Base-by-base conservation (phyloP, 768 basidiomycete genomes). In the Omphalotus guepiniiformis region DNA sequence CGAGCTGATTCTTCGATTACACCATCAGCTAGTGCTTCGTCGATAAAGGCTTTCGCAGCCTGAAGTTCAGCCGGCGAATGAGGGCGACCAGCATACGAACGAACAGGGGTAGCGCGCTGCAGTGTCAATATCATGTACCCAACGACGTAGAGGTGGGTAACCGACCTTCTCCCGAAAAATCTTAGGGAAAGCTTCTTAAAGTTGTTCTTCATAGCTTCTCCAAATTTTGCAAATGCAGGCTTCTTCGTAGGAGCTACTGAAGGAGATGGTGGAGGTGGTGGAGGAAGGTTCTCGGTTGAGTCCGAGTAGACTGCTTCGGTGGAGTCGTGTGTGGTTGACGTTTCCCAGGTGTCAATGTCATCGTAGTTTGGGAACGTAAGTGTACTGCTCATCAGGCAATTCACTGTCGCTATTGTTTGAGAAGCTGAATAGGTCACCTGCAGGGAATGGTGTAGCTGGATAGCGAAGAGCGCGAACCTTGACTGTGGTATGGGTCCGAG, bases 21-120 rank as follows among this genome's bases (percentile, higher is more conserved):
- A 5, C 29, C 29, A 1, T 44, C 29, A 6, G 30, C 44, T n/a
- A 61, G 45, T 32, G 58, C 51, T 13, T 63, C 54, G 13, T 48
- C 29, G 19, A 48, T 28, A 23, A 48, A 48, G 39, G 26, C 34
- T 21, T 48, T 37, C 18, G 41, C 41, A 4, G 32, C 45, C 16
- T n/a, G 4, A 4, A 37, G 40, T 30, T 48, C 28, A 3, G 4
- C 39, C 13, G 47, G 47, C 25, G 47, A 48, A 16, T 48, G 39
- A 16, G 39, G 47, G 6, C 21, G 29, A 16, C 47, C n/a, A n/a
- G n/a, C n/a, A n/a, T 16, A 7, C 27, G 28, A 28, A 48, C 29
- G 18, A 27, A 2, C 7, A 41, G n/a, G 30, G 47, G 47, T 16
- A 18, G 47, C 13, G 30, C 21, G 32, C 41, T 25, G 16, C 47